phyloP scores from a whole-genome alignment of 2,329 filamentous ascomycete species.

The Fusarium pilosicola region DNA sequence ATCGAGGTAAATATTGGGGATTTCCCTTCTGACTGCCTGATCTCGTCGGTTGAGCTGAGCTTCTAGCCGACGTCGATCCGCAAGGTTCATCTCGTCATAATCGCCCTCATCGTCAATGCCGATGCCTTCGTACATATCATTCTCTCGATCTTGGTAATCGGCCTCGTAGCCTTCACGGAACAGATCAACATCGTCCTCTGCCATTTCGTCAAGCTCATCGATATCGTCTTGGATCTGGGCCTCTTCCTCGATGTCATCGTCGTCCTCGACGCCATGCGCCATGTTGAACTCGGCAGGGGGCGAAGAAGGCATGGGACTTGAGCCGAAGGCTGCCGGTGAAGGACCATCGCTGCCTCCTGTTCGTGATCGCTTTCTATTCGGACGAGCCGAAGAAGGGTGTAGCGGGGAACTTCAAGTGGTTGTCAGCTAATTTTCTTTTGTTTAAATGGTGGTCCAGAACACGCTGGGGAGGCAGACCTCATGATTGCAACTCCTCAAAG shows the following conservation, averaged over 20 bases:
- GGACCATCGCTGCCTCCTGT: slow-evolving; percentile 61
- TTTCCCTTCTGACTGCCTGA: slow-evolving; percentile 73
- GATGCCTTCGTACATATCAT: slow-evolving; percentile 75
- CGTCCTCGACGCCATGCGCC: slow-evolving; percentile 73
- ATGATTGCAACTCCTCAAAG: slow-evolving; percentile 15
- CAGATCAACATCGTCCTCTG: slow-evolving; percentile 82
- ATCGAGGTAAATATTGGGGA: slow-evolving; percentile 78
- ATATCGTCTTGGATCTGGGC: slow-evolving; percentile 77
- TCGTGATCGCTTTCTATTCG: slow-evolving; percentile 66
- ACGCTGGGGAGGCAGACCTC: slow-evolving; percentile 7
- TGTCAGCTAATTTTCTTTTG: slow-evolving; percentile 18
- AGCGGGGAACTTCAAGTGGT: slow-evolving; percentile 76
- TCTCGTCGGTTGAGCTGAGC: slow-evolving; percentile 79
- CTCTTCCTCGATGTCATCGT: slow-evolving; percentile 78
- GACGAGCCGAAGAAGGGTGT: slow-evolving; percentile 74
- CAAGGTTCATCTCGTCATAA: slow-evolving; percentile 75
- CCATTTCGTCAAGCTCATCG: slow-evolving; percentile 82
- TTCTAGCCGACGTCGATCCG: slow-evolving; percentile 75
- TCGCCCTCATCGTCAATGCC: slow-evolving; percentile 83
- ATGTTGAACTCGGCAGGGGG: slow-evolving; percentile 70
- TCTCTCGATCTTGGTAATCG: slow-evolving; percentile 74
- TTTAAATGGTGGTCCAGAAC: neutral
- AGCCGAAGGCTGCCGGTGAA: slow-evolving; percentile 62
- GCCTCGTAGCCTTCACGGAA: slow-evolving; percentile 79
- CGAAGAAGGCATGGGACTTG: slow-evolving; percentile 73